Evolutionary conservation across 306 rosid species (phyloP).

Genomic region (Myrica gale): DNA sequence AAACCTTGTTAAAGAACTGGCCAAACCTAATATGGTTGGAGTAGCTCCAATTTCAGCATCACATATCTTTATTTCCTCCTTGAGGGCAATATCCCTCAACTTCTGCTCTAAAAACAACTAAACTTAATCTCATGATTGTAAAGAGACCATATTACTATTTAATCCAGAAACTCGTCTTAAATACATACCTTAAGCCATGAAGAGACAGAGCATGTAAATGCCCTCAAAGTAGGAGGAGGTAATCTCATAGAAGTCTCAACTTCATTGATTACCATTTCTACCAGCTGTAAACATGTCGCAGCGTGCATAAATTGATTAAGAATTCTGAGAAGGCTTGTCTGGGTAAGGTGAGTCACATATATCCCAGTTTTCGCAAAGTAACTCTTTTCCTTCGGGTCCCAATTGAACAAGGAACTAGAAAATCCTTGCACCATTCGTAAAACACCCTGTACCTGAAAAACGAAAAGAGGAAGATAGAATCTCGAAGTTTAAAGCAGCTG

Average conservation of each 20-base stretch:
- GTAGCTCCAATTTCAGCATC: conserved; percentile 44
- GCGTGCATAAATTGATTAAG: conserved; percentile 69
- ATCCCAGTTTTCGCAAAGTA: conserved; percentile 61
- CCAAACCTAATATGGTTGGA: conserved; percentile 76
- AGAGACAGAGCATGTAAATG: conserved; percentile 62
- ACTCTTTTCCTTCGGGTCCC: conserved; percentile 50
- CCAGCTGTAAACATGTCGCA: conserved; percentile 75
- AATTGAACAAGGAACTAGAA: conserved; percentile 60
- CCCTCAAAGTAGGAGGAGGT: conserved; percentile 72
- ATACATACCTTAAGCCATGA: conserved; percentile 71
- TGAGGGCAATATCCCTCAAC: conserved; percentile 60
- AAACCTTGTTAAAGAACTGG: conserved; percentile 83
- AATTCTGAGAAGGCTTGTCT: conserved; percentile 57
- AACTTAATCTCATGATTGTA: conserved; percentile 3
- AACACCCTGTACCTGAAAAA: conserved; percentile 72
- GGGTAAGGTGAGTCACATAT: conserved; percentile 64
- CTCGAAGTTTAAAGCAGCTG: conserved; percentile 14
- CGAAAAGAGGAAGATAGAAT: background rate
- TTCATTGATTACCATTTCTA: conserved; percentile 40
- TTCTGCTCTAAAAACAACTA: conserved; percentile 46
- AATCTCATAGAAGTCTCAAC: conserved; percentile 40
- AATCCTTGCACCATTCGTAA: conserved; percentile 89
- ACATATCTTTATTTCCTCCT: conserved; percentile 58
- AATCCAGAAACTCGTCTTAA: too few relatives aligned
- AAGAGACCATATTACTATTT: background rate